Evolutionary conservation across 257 asterid species (phyloP), one percentile per base, ranked within the genome.

Genomic region (Penstemon barbatus): DNA sequence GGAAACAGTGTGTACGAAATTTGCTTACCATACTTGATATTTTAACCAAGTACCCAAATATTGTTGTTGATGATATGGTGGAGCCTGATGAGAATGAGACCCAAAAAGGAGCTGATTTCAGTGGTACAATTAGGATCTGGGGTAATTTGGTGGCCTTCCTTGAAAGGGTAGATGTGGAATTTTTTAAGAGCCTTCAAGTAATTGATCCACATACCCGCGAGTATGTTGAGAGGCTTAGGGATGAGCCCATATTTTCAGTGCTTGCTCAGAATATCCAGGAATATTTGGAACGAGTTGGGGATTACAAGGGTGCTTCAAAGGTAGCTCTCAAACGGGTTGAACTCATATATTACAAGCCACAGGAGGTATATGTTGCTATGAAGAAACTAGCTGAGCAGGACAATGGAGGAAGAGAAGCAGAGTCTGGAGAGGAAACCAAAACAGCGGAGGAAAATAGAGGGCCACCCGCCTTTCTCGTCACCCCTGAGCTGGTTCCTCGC

Each of bases 201-300:
- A 93, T 90, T 62, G 99, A 93, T 76, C 99, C 99, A 5, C 97
- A 93, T 78, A 90, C 97, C 8, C 92, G 91, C 62, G 97, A 90
- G 71, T 93, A 90, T 71, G 91, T 90, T 55, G 92, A 87, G 86
- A 87, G 99, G 84, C 96, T 91, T 25, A 85, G 82, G 72, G 97
- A 94, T 59, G 99, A 94, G 67, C 99, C 99, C 0, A 58, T 74
- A 77, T 81, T 94, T 70, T 75, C 87, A 33, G 91, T 94, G 81
- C 92, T 91, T 54, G 90, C 99, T 38, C 95, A 94, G 75, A 84
- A 89, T 77, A 89, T 94, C 50, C 99, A 94, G 76, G 93, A 84
- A 51, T 91, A 94, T 78, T 61, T 91, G 69, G 91, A 83, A 69
- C 71, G 76, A 46, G 68, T 69, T 72, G 93, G 91, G 39, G 92